Conservation (phyloP, 192 early-diverging fungal genomes). For the Umbelopsis ramanniana region DNA sequence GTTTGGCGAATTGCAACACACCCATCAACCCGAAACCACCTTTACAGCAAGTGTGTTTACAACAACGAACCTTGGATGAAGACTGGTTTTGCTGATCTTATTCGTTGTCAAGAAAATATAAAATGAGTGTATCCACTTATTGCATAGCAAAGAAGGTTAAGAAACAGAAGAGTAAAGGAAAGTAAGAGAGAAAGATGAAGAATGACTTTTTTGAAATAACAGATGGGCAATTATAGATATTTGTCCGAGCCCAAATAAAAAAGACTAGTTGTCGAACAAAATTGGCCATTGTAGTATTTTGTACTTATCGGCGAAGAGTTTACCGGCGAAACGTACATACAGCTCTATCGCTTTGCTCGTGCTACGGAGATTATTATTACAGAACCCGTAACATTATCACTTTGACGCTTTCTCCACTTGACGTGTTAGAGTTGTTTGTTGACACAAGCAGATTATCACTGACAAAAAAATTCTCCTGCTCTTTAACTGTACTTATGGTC, state of each 20-base stretch:
- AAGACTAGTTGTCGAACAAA: not conserved
- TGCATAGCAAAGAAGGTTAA: not conserved
- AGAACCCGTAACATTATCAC: not conserved
- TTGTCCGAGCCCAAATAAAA: constrained; percentile 18
- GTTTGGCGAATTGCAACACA: too few species aligned
- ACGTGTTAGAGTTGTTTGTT: too few species aligned
- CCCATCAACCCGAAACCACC: too few species aligned
- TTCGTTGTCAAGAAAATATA: too few species aligned
- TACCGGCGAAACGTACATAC: not conserved
- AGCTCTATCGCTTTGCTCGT: not conserved
- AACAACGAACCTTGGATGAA: too few species aligned
- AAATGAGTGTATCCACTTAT: not conserved
- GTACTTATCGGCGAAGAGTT: not conserved
- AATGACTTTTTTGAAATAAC: not conserved
- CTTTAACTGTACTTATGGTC: too few species aligned
- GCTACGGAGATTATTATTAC: not conserved
- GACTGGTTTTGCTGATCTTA: too few species aligned
- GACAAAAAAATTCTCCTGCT: too few species aligned
- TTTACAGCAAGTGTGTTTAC: too few species aligned
- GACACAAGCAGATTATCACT: too few species aligned
- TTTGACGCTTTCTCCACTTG: not conserved
- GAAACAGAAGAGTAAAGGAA: not conserved
- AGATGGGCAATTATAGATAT: not conserved
- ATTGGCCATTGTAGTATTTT: constrained; percentile 1
- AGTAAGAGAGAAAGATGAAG: not conserved